Evolutionary conservation across 2,329 filamentous ascomycete species (phyloP).

Genomic region (Aureobasidium sp.): DNA sequence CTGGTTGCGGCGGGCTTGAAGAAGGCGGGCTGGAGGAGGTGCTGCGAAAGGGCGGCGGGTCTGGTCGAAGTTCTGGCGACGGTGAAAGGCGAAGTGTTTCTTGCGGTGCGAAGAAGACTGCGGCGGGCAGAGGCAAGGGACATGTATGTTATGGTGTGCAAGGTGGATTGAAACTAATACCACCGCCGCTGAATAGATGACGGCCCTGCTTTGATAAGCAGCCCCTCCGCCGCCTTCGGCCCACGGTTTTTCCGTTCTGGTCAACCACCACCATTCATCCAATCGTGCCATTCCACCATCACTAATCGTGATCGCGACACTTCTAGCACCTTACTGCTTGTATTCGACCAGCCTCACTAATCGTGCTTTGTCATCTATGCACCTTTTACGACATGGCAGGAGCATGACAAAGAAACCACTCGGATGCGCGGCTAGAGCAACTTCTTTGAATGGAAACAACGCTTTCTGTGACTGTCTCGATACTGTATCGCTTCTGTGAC

Average conservation of each 20-base stretch:
- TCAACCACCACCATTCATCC: neutral
- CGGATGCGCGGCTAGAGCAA: too few relatives aligned
- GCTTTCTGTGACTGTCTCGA: neutral
- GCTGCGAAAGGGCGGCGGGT: constrained; percentile 13
- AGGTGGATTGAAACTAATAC: neutral
- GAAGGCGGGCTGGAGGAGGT: constrained; percentile 17
- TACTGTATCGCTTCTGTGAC: neutral
- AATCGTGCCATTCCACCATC: neutral
- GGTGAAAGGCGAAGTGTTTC: constrained; percentile 14
- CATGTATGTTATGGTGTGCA: neutral
- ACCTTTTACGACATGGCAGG: neutral
- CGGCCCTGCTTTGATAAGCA: constrained; percentile 2
- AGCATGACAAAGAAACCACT: neutral
- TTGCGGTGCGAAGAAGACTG: constrained; percentile 17
- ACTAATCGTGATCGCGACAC: neutral
- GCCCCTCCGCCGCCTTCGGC: constrained; percentile 1
- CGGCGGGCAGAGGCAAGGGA: constrained; percentile 13
- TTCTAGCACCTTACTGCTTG: neutral
- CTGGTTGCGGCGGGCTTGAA: constrained; percentile 21
- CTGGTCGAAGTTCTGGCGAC: constrained; percentile 9
- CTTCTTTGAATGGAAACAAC: neutral
- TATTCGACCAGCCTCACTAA: neutral
- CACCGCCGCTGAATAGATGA: neutral
- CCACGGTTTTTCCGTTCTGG: neutral
- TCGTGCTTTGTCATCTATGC: neutral